Evolutionary conservation across 345 rosid genomes (phyloP).

Genomic region (Passiflora organensis): DNA sequence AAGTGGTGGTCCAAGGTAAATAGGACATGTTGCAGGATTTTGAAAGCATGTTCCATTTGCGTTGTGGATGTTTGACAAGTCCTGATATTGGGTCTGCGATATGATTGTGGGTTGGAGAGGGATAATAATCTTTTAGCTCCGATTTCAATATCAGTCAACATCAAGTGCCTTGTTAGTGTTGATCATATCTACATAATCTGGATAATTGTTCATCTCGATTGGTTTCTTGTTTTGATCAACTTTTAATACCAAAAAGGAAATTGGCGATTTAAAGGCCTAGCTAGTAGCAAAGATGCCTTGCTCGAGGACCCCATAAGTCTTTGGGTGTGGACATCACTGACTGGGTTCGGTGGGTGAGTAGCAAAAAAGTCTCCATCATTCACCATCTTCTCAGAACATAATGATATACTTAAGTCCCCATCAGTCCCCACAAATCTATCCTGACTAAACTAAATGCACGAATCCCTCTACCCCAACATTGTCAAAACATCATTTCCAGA

Average conservation of each 20-base stretch:
- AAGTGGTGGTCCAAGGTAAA: constrained; percentile 15
- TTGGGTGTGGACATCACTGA: constrained; percentile 29
- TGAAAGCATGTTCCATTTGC: constrained; percentile 1
- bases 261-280: constrained; percentile 22
- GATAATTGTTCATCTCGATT: constrained; percentile 20
- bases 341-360: constrained; percentile 63
- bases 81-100: background rate
- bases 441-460: constrained; percentile 3
- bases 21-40: background rate
- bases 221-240: constrained; percentile 7
- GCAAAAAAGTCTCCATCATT: constrained; percentile 37
- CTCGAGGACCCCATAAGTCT: constrained; percentile 7
- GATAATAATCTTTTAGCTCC: constrained; percentile 8
- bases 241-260: background rate
- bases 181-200: constrained; percentile 16
- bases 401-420: constrained; percentile 23
- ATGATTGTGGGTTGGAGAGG: constrained; percentile 1
- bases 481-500: too few species aligned
- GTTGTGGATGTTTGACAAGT: constrained; percentile 8
- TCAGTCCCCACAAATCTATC: constrained; percentile 31
- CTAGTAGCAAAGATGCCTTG: constrained; percentile 36
- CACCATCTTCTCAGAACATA: constrained; percentile 27
- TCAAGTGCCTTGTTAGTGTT: constrained; percentile 24
- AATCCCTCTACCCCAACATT: background rate
- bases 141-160: constrained; percentile 39